These are phyloP conservation scores for Suillus hirtellus DNA, from an alignment of 768 basidiomycete species.

Conservation along the genomic window DNA sequence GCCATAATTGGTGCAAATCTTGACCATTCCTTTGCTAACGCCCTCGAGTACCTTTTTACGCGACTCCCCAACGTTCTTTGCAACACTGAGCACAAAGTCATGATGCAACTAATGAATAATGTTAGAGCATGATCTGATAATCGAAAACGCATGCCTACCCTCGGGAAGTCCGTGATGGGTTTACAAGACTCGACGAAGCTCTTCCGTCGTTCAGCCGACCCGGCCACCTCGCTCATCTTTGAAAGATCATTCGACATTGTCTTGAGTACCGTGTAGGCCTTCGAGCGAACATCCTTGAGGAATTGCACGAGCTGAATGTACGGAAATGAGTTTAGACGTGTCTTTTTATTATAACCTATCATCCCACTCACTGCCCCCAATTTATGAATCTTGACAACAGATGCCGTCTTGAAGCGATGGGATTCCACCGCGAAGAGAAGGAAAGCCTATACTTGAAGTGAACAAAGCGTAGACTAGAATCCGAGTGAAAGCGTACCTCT, in stretches of 20 bases:
- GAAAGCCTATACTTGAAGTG: conserved; percentile 52
- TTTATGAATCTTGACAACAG: conserved; percentile 72
- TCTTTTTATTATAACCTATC: background rate
- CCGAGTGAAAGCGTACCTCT: conserved; percentile 48
- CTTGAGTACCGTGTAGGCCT: conserved; percentile 51
- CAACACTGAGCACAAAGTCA: conserved; percentile 60
- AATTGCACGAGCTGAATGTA: conserved; percentile 58
- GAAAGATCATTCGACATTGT: conserved; percentile 57
- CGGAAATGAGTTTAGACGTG: conserved; percentile 8
- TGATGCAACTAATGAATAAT: conserved; percentile 52
- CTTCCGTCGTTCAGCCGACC: conserved; percentile 52
- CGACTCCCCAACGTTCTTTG: conserved; percentile 67
- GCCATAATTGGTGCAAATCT: conserved; percentile 45
- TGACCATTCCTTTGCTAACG: conserved; percentile 66
- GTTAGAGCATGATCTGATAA: conserved; percentile 10
- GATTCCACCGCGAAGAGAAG: conserved; percentile 71
- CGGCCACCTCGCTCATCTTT: conserved; percentile 52
- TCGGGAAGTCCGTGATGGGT: conserved; percentile 35
- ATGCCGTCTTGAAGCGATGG: conserved; percentile 68
- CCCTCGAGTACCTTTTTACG: conserved; percentile 74
- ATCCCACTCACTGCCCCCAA: conserved; percentile 58
- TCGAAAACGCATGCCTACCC: conserved; percentile 30
- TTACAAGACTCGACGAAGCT: conserved; percentile 53
- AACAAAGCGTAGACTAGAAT: conserved; percentile 5
- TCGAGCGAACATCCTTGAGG: conserved; percentile 61